Evolutionary conservation across 2,329 filamentous ascomycete species (phyloP).

Genomic region (Trichophyton schoenleinii): DNA sequence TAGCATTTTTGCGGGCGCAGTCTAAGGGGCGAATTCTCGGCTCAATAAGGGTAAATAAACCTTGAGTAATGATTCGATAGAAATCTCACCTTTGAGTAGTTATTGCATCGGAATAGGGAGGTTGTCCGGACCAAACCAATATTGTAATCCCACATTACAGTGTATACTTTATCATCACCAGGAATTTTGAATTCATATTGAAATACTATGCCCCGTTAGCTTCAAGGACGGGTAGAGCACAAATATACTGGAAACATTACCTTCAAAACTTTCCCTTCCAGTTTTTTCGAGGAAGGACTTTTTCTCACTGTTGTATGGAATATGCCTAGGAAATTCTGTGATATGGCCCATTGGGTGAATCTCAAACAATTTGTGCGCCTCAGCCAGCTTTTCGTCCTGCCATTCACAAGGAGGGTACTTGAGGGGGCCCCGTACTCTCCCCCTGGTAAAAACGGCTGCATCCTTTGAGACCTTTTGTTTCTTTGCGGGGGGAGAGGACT

Average conservation of each 20-base stretch:
- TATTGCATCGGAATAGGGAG: conserved; percentile 82
- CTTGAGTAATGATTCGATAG: not conserved
- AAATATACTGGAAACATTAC: not conserved
- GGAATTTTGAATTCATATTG: conserved; percentile 70
- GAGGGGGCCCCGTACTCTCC: conserved; percentile 52
- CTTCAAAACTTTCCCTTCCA: conserved; percentile 52
- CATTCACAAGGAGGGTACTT: conserved; percentile 64
- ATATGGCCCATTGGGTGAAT: conserved; percentile 54
- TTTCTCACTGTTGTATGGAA: conserved; percentile 91
- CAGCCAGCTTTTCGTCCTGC: conserved; percentile 44
- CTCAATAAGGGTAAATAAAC: not conserved
- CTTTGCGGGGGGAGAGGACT: conserved; percentile 18
- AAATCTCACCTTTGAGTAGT: conserved; percentile 64
- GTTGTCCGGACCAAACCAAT: conserved; percentile 88
- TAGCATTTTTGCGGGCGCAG: conserved; percentile 73
- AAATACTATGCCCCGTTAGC: conserved; percentile 47
- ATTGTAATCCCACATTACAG: conserved; percentile 95
- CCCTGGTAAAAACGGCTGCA: conserved; percentile 48
- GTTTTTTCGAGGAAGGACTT: conserved; percentile 80
- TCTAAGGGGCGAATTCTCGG: conserved; percentile 41
- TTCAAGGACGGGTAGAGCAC: not conserved
- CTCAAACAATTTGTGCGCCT: conserved; percentile 50
- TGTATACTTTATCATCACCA: conserved; percentile 52
- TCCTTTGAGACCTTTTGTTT: conserved; percentile 53
- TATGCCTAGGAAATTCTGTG: conserved; percentile 54